phyloP scores from a whole-genome alignment of 169 alveolate species.

The Plasmodium chabaudi region DNA sequence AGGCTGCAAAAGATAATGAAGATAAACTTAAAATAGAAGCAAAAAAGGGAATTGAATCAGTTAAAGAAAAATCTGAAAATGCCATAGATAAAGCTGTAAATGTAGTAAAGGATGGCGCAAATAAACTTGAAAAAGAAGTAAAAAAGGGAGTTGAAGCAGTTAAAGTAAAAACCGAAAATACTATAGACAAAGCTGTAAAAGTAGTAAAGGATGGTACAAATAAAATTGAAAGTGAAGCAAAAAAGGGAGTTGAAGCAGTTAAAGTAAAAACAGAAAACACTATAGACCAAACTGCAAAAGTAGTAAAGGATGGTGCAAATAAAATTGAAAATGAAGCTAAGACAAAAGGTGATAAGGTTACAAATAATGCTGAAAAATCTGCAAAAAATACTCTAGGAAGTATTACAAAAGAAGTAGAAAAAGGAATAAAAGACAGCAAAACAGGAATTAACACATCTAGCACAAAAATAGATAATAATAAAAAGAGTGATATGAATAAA shows the following conservation, averaged over 20 bases:
- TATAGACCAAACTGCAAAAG: not conserved
- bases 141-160: not conserved
- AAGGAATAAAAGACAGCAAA: constrained; percentile 8
- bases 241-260: constrained; percentile 10
- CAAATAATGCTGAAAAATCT: constrained; percentile 8
- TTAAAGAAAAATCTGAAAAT: not conserved
- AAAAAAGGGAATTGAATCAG: constrained; percentile 1
- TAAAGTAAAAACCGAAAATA: not conserved
- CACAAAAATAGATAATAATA: constrained; percentile 1
- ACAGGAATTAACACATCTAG: constrained; percentile 8
- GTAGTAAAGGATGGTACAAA: not conserved
- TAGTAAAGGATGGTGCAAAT: not conserved
- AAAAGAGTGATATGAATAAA: constrained; percentile 3
- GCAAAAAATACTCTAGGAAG: constrained; percentile 9
- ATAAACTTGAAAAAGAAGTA: not conserved
- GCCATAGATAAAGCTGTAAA: not conserved
- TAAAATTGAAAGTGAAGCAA: constrained; percentile 1
- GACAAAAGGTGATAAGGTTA: constrained; percentile 8
- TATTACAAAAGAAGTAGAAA: constrained; percentile 7
- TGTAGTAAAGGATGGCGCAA: not conserved
- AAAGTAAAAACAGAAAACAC: not conserved
- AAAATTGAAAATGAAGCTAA: not conserved
- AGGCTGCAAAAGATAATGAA: constrained; percentile 2
- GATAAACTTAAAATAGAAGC: not conserved
- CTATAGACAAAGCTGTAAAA: not conserved